Evolutionary conservation across 768 basidiomycete species (phyloP).

Genomic region (Galerina marginata): DNA sequence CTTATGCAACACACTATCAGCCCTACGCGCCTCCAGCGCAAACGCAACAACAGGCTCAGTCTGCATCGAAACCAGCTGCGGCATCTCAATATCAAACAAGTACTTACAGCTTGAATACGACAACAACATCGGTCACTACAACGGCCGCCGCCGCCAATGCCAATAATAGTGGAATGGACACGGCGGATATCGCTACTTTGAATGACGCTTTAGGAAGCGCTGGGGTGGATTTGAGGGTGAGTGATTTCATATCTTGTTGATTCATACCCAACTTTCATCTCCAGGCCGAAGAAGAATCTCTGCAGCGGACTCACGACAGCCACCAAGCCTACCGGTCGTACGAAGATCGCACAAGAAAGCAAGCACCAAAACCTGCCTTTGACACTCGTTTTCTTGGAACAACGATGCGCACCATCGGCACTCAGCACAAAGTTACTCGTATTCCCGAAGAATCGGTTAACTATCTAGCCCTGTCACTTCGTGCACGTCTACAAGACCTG

Average conservation of each 20-base stretch:
- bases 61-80: constrained; percentile 25
- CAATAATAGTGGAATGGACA: constrained; percentile 51
- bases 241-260: constrained; percentile 22
- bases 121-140: constrained; percentile 11
- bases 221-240: constrained; percentile 82
- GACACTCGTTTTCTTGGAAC: constrained; percentile 67
- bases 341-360: constrained; percentile 82
- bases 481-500: constrained; percentile 73
- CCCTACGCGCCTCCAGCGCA: constrained; percentile 40
- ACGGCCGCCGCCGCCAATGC: constrained; percentile 27
- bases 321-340: constrained; percentile 68
- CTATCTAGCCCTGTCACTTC: constrained; percentile 81
- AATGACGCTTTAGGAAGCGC: constrained; percentile 88
- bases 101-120: constrained; percentile 25
- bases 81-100: constrained; percentile 25
- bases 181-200: constrained; percentile 75
- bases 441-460: constrained; percentile 75
- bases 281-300: constrained; percentile 85
- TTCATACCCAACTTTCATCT: not conserved
- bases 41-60: constrained; percentile 30
- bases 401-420: constrained; percentile 71
- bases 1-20: constrained; percentile 54
- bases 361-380: constrained; percentile 71
- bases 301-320: constrained; percentile 69
- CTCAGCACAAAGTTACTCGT: constrained; percentile 68